Percentiles rank a stretch among this genome's conserved stretches.
These are phyloP conservation scores for Xylariaceae sp. DNA, from an alignment of 2,329 filamentous ascomycete genomes.

Conservation along the genomic window DNA sequence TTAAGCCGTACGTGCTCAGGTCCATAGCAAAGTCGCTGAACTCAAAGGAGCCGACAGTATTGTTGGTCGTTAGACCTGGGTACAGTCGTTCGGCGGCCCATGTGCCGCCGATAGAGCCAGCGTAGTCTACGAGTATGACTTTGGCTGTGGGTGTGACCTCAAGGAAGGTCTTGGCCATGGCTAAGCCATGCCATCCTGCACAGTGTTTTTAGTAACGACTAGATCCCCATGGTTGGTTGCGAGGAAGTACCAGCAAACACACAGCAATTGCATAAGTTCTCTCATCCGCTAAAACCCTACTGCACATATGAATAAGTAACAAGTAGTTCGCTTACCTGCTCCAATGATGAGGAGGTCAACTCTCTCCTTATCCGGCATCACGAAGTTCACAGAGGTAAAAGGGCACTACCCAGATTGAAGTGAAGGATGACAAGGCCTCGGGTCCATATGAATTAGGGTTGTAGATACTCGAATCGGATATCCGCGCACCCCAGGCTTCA, in stretches of 20 bases:
- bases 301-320: no score
- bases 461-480: no score
- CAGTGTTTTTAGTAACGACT: no score
- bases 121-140: slow-evolving; percentile 6
- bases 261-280: no score
- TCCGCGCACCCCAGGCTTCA: no score
- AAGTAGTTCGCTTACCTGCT: slow-evolving; percentile 3
- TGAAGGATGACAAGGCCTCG: no score
- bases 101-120: slow-evolving; percentile 7
- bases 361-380: not conserved
- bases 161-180: slow-evolving; percentile 5
- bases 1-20: slow-evolving; percentile 3
- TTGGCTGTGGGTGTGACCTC: not conserved
- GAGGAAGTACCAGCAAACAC: no score
- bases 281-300: no score
- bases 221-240: no score
- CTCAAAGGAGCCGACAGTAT: slow-evolving; percentile 10
- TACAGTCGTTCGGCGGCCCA: slow-evolving; percentile 12
- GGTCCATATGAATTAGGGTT: no score
- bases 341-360: slow-evolving; percentile 9
- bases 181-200: slow-evolving; percentile 7
- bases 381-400: no score
- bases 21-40: slow-evolving; percentile 11
- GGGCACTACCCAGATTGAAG: no score
- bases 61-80: slow-evolving; percentile 10